Conservation (phyloP, 768 basidiomycete genomes). For the Mycena amicta region DNA sequence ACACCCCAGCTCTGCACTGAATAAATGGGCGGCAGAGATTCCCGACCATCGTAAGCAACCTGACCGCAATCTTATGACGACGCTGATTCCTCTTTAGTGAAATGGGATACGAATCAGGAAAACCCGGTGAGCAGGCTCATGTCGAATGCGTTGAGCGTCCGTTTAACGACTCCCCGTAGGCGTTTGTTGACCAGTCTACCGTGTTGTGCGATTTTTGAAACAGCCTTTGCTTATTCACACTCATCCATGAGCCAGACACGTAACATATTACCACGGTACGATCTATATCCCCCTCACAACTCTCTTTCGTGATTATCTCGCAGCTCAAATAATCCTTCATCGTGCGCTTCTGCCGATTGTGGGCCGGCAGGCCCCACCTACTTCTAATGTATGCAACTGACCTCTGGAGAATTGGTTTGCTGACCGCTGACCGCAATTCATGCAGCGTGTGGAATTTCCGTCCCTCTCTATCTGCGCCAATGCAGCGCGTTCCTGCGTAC, state of each 20-base stretch:
- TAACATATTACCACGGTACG: conserved; percentile 11
- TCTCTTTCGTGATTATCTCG: background rate
- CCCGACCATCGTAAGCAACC: conserved; percentile 45
- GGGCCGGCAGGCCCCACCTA: background rate
- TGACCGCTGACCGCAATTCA: background rate
- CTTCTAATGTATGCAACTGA: background rate
- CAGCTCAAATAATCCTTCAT: conserved; percentile 15
- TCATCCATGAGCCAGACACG: conserved; percentile 1
- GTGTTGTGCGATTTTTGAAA: conserved; percentile 2
- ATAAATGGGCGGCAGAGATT: conserved; percentile 56
- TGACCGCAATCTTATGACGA: no score
- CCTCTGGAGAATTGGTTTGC: no score
- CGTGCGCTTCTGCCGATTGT: conserved; percentile 4
- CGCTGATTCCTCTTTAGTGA: conserved; percentile 7
- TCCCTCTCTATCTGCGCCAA: conserved; percentile 17
- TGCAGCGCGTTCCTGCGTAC: conserved; percentile 15
- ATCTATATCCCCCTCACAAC: background rate
- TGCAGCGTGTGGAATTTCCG: background rate
- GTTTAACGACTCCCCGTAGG: background rate
- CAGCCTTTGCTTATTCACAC: background rate
- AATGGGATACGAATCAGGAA: conserved; percentile 9
- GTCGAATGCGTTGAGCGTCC: background rate
- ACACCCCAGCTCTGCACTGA: conserved; percentile 58
- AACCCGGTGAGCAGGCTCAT: background rate
- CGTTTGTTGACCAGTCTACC: conserved; percentile 8